Conservation (phyloP, 1,284 basidiomycete species). For the Cryptococcus amylolentus region DNA sequence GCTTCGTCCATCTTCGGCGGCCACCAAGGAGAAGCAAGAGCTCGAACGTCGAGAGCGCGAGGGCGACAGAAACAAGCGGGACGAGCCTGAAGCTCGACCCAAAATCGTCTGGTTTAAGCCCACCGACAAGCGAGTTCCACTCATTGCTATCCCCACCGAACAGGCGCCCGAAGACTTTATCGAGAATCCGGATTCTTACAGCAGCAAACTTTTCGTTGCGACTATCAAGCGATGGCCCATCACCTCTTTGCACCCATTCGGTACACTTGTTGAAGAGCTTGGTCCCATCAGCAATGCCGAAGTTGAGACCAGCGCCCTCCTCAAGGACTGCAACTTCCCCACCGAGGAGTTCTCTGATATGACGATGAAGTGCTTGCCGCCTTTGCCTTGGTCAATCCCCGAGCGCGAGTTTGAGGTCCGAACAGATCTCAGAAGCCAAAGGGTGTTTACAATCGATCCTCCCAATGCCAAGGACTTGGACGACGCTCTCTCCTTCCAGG, state of each 20-base stretch:
- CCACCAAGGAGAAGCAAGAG: slow-evolving; percentile 99
- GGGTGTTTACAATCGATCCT: slow-evolving; percentile 93
- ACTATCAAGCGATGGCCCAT: slow-evolving; percentile 89
- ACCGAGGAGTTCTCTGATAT: slow-evolving; percentile 89
- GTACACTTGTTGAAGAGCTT: slow-evolving; percentile 94
- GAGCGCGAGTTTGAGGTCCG: slow-evolving; percentile 84
- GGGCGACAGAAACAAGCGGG: slow-evolving; percentile 58
- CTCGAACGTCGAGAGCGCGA: slow-evolving; percentile 95
- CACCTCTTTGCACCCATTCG: slow-evolving; percentile 97
- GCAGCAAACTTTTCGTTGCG: slow-evolving; percentile 88
- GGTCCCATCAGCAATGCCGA: slow-evolving; percentile 98
- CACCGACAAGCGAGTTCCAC: slow-evolving; percentile 96
- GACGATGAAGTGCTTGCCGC: slow-evolving; percentile 93
- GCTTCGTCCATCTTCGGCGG: slow-evolving; percentile 91
- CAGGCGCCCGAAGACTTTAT: slow-evolving; percentile 97
- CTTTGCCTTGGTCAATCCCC: slow-evolving; percentile 90
- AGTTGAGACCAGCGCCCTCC: slow-evolving; percentile 92
- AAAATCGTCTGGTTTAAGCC: slow-evolving; percentile 99
- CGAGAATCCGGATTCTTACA: slow-evolving; percentile 86
- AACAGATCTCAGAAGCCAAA: slow-evolving; percentile 77
- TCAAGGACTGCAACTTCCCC: slow-evolving; percentile 98
- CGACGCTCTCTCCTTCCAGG: slow-evolving; percentile 84
- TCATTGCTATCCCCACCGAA: slow-evolving; percentile 99
- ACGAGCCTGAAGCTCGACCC: slow-evolving; percentile 75
- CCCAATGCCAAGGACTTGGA: slow-evolving; percentile 86